phyloP scores from a whole-genome alignment of 1,284 basidiomycete genomes.

The Cutaneotrichosporon daszewskae region DNA sequence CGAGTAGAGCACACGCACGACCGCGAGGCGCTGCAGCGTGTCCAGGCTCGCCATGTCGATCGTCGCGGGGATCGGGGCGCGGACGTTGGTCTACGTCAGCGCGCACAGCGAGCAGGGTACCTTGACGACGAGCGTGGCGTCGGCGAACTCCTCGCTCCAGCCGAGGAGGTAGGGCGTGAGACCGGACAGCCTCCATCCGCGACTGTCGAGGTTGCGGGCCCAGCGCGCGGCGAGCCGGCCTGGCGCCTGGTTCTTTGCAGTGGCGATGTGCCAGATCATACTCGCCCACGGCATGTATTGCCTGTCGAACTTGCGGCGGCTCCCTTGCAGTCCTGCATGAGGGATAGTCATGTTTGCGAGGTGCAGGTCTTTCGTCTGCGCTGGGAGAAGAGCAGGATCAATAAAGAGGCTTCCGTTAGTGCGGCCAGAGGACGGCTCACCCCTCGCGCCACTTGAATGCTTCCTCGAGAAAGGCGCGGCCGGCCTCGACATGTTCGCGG shows the following conservation, averaged over 20 bases:
- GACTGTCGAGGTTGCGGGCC: constrained; percentile 1
- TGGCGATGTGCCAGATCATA: background rate
- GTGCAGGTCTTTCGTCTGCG: background rate
- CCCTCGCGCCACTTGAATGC: constrained; percentile 7
- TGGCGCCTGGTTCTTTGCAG: background rate
- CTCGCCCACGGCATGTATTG: constrained; percentile 4
- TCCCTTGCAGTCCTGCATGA: constrained; percentile 1
- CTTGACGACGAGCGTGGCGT: constrained; percentile 3
- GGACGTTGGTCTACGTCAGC: constrained; percentile 3
- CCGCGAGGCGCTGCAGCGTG: background rate
- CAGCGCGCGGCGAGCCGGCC: background rate
- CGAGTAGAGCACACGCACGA: constrained; percentile 6
- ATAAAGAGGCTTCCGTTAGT: constrained; percentile 1
- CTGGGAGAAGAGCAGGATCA: constrained; percentile 1
- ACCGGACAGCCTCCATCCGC: constrained; percentile 1
- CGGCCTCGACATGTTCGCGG: background rate
- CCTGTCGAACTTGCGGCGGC: background rate
- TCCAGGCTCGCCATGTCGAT: background rate
- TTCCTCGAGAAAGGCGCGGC: constrained; percentile 2
- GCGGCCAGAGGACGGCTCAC: background rate
- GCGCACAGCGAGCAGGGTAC: background rate
- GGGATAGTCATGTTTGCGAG: background rate
- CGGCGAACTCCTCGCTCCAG: constrained; percentile 1
- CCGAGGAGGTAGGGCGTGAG: constrained; percentile 4
- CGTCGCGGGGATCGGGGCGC: background rate